phyloP scores from a whole-genome alignment of 2,329 filamentous ascomycete genomes.

The Lojkania enalia region DNA sequence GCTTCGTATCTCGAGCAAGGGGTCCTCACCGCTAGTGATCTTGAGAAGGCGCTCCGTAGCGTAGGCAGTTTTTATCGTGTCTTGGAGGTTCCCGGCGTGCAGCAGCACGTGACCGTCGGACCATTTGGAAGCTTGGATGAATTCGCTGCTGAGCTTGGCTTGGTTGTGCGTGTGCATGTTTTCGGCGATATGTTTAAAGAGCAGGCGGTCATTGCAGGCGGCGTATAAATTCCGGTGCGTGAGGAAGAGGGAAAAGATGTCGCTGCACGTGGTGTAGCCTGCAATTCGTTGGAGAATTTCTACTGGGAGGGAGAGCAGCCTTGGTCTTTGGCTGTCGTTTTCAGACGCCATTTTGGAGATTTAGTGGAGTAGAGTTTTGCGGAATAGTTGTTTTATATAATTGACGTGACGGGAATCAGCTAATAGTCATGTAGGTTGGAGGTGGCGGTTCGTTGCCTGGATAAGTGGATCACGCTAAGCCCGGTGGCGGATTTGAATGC shows the following conservation, averaged over 20 bases:
- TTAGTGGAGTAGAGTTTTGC: no score
- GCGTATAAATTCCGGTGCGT: slow-evolving; percentile 17
- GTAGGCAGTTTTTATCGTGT: slow-evolving; percentile 19
- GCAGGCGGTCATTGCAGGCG: slow-evolving; percentile 20
- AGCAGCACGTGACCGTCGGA: slow-evolving; percentile 13
- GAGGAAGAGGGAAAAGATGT: slow-evolving; percentile 15
- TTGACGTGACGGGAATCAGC: no score
- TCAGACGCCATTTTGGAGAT: no score
- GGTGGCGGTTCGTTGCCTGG: no score
- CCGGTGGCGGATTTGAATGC: no score
- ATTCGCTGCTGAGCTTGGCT: not conserved
- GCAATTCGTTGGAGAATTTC: slow-evolving; percentile 28
- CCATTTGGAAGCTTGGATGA: slow-evolving; percentile 9
- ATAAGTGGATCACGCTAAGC: no score
- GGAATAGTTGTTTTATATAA: no score
- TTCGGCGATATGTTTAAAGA: slow-evolving; percentile 22
- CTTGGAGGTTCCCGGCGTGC: slow-evolving; percentile 5
- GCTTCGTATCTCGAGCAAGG: slow-evolving; percentile 6
- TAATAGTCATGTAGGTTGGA: no score
- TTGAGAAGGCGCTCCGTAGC: slow-evolving; percentile 18
- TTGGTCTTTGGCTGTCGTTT: no score
- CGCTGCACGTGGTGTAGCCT: slow-evolving; percentile 20
- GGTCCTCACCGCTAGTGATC: not conserved
- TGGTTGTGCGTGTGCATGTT: no score
- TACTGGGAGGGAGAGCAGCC: slow-evolving; percentile 17